phyloP scores from a whole-genome alignment of 352 stramenopile species.

The Pythium aphanidermatum region DNA sequence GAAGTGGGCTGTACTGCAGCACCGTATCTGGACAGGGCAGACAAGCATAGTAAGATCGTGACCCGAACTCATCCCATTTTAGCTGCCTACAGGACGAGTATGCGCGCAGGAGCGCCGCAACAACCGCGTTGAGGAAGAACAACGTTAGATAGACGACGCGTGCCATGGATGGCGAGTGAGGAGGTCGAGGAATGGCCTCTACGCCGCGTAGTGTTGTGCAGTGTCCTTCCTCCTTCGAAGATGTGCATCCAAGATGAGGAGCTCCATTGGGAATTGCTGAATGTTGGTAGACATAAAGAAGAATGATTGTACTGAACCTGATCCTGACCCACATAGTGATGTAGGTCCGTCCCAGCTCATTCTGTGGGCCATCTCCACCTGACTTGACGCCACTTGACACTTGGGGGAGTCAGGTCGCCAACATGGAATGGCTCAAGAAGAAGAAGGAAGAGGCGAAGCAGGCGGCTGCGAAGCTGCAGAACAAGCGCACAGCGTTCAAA shows the following conservation, averaged over 20 bases:
- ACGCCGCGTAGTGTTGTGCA: not conserved
- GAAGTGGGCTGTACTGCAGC: constrained; percentile 25
- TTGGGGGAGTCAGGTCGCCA: not conserved
- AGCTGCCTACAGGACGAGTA: constrained; percentile 62
- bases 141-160: constrained; percentile 51
- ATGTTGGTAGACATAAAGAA: no score
- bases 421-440: constrained; percentile 64
- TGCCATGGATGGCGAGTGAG: constrained; percentile 4
- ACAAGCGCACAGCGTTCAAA: constrained; percentile 55
- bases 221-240: no score
- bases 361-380: no score
- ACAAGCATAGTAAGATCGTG: no score
- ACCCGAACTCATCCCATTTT: no score
- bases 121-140: constrained; percentile 58
- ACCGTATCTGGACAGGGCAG: no score
- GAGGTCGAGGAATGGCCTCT: not conserved
- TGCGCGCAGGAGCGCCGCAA: constrained; percentile 43
- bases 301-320: no score
- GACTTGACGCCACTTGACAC: no score
- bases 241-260: no score
- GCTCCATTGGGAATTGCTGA: no score
- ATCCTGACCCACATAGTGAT: no score
- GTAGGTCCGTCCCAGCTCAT: no score
- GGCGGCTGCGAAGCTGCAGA: constrained; percentile 67
- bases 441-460: constrained; percentile 73